A percentile compares a stretch with the other conserved stretches of the same genome.
Conservation (phyloP, 176 grass and related monocot species). For the Aegilops tauschii region DNA sequence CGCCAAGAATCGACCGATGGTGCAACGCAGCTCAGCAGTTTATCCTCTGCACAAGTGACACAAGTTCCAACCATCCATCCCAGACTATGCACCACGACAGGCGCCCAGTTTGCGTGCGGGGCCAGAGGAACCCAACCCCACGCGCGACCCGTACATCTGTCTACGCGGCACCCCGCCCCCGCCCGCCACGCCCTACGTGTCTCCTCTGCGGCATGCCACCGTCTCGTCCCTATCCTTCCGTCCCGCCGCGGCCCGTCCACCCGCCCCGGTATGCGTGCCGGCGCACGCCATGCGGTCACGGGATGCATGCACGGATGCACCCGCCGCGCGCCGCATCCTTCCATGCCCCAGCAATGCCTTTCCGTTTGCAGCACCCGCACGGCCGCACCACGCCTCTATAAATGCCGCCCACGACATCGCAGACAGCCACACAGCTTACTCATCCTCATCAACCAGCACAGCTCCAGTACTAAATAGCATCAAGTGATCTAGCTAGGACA, state of each 20-base stretch:
- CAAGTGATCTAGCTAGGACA: no score
- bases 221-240: background rate
- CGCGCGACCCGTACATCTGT: background rate
- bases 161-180: conserved; percentile 39
- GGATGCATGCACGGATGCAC: background rate
- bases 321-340: background rate
- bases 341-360: background rate
- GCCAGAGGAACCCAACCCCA: background rate
- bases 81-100: background rate
- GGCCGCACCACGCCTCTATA: background rate
- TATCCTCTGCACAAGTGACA: background rate
- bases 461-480: background rate
- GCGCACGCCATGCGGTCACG: background rate
- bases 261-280: background rate
- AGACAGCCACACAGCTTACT: background rate
- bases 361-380: background rate
- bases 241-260: background rate
- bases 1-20: background rate
- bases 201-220: background rate
- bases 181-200: conserved; percentile 9
- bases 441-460: background rate
- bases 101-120: background rate
- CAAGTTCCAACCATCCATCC: background rate
- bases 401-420: background rate
- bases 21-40: background rate